Base-by-base conservation (phyloP, 305 asterid genomes). In the Fraxinus latifolia region DNA sequence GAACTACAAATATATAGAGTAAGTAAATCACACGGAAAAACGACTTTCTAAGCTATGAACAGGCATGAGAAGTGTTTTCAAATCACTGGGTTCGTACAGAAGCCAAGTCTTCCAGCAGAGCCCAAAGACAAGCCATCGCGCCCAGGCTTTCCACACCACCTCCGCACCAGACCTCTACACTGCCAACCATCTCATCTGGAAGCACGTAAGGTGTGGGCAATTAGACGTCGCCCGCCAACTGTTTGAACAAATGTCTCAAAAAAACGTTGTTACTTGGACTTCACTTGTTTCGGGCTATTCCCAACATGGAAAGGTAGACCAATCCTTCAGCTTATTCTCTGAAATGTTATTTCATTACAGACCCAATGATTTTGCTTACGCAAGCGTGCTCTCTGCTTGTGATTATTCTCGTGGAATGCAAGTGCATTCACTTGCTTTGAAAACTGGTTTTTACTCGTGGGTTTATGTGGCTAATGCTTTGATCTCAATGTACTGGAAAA, bases 391-490 rank as follows among this genome's bases (percentile, higher is more conserved):
- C 8, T 91, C 98, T 3, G 89, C 83, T 7, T 95, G 98, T 80
- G 94, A 91, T 84, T 79, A 86, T 82, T 23, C 62, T 25, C 87
- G 85, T 19, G 99, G 99, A 19, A 68, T 78, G 86, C 98, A 95
- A 88, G 90, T 91, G 62, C 99, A 95, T 12, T 89, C 89, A 15
- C 79, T 90, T 44, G 89, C 90, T 67, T 23, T 90, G 8, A 95
- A 87, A 88, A 84, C 92, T 11, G 94, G 96, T 11, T 94, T 86
- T 68, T 84, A 77, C 85, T 62, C 88, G 21, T 94, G 93, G 90
- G 91, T 91, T 73, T 94, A 89, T 72, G 98, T 94, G 34, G 92
- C 92, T 21, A 95, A 95, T 88, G 95, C 95, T 81, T 88, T 95
- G 79, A 79, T 94, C 11, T 87, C 91, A 55, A 90, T 92, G 92